phyloP scores from a whole-genome alignment of 2,329 filamentous ascomycete genomes.

The Apiospora marii region DNA sequence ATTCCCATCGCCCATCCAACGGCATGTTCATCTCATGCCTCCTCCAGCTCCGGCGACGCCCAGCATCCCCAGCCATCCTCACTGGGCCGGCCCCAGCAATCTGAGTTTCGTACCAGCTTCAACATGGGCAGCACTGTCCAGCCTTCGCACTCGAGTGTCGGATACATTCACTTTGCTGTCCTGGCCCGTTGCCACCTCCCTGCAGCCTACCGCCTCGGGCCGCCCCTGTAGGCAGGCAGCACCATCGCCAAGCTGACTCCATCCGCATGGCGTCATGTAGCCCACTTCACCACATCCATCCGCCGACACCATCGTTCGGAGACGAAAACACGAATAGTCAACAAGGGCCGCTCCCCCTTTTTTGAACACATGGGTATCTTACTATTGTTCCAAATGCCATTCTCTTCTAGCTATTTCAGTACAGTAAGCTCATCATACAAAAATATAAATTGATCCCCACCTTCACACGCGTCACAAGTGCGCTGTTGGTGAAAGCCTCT shows the following conservation, averaged over 20 bases:
- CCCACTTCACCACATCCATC: constrained; percentile 13
- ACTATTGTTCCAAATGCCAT: constrained; percentile 23
- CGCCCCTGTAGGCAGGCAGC: constrained; percentile 4
- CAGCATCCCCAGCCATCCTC: not conserved
- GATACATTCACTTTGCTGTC: not conserved
- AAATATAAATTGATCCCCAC: constrained; percentile 24
- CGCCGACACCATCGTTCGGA: not conserved
- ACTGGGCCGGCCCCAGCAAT: not conserved
- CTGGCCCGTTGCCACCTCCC: not conserved
- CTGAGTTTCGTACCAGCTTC: not conserved
- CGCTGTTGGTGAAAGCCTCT: constrained; percentile 26
- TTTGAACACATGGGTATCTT: constrained; percentile 14
- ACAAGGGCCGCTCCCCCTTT: not conserved
- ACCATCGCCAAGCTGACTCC: constrained; percentile 17
- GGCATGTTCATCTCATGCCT: not conserved
- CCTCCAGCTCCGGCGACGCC: not conserved
- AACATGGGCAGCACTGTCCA: not conserved
- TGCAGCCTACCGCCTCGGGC: constrained; percentile 4
- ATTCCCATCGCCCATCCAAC: not conserved
- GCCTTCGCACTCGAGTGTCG: not conserved
- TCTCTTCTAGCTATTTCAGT: constrained; percentile 38
- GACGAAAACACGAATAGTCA: not conserved
- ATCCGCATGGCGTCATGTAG: constrained; percentile 2
- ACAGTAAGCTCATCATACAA: constrained; percentile 43
- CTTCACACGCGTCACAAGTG: not conserved